Base-by-base conservation (phyloP, 108 stramenopile genomes). In the Nitzschia sp. region DNA sequence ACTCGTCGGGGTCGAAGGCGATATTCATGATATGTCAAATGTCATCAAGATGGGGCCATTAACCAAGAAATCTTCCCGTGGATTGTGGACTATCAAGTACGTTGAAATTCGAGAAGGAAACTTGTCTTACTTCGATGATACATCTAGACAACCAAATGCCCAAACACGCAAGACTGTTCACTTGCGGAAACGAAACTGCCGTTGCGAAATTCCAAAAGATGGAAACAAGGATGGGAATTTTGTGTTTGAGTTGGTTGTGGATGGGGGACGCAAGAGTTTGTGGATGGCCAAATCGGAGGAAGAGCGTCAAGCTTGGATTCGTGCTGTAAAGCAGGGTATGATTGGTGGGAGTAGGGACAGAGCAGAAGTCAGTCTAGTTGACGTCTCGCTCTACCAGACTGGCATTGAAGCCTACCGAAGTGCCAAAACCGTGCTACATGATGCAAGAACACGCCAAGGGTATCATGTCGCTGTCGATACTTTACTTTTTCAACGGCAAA, bases 241-340 rank as follows among this genome's bases (percentile, higher is more conserved):
- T 46, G 68, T 80, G 0, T 93, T 93, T 71, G 87, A 88, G 60
- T 51, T 93, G 14, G 55, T 69, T 25, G 70, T 78, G 19, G 63
- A 86, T 51, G 87, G 83, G 9, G 77, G 84, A 21, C 76, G 71
- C 19, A 74, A 75, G 41, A 63, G 71, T 21, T 41, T 83, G 9
- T 89, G 88, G 85, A 83, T 88, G 86, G 81, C 88, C 7, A 76
- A 85, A 57, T 83, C 87, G 40, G 71, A 74, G 48, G 86, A 90
- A 64, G 91, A 90, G 58, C 73, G 88, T 1, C 67, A 76, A 50
- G 72, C 70, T 64, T 93, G 91, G 91, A 85, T 93, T 21, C 75
- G 78, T 57, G 82, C 87, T n/a, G 87, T 93, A 52, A 82, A 90
- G 54, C 73, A 79, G 54, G 87, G 89, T 21, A 90, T 90, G 91